Conservation (phyloP, 73 alveolate genomes). For the Paramecium octaurelia region DNA sequence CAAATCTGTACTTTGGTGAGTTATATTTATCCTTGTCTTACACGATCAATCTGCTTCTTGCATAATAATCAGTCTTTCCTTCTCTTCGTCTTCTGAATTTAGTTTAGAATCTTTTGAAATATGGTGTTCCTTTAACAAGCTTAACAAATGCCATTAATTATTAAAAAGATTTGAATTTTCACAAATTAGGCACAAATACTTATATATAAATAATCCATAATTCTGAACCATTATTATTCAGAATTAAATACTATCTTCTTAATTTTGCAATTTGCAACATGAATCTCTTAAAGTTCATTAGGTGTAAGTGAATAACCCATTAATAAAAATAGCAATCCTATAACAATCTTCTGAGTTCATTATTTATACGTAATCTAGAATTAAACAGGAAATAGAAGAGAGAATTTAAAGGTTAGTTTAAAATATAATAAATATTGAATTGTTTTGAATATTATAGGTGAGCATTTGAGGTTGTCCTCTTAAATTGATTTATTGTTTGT, state of each 20-base stretch:
- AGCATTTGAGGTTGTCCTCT: not conserved
- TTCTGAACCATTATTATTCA: not conserved
- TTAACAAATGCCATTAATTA: slow-evolving; percentile 97
- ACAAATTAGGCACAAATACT: not conserved
- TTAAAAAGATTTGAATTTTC: slow-evolving; percentile 16
- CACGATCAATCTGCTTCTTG: slow-evolving; percentile 94
- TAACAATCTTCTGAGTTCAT: not conserved
- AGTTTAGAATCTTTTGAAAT: slow-evolving; percentile 99
- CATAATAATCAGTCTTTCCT: slow-evolving; percentile 99
- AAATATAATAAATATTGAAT: no score
- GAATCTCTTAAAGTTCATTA: not conserved
- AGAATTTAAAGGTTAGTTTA: no score
- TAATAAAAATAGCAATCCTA: not conserved
- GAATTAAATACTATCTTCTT: not conserved
- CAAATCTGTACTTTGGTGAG: slow-evolving; percentile 99
- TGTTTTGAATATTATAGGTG: not conserved
- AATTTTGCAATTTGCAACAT: not conserved
- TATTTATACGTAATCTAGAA: not conserved
- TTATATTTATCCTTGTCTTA: slow-evolving; percentile 99
- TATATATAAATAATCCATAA: not conserved
- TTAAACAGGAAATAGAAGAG: not conserved
- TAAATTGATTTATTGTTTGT: not conserved
- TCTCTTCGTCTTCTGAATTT: slow-evolving; percentile 98
- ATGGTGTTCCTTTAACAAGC: slow-evolving; percentile 95
- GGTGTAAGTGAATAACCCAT: not conserved